A percentile compares a stretch with the other conserved stretches of the same genome.
Conservation (phyloP, 192 early-diverging fungal genomes). For the Coemansia sp. region DNA sequence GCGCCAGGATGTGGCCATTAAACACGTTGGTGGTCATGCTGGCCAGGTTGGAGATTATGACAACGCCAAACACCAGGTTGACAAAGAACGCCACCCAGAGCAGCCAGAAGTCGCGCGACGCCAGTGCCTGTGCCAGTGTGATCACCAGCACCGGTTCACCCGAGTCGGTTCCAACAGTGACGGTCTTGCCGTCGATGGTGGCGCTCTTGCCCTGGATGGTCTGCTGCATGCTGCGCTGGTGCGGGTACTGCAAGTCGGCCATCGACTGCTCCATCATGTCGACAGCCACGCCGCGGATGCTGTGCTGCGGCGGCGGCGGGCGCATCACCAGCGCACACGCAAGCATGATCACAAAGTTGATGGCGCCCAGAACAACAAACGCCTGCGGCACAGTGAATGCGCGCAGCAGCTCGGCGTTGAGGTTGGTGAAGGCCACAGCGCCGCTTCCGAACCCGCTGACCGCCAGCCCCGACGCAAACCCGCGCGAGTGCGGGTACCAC, state of each 20-base stretch:
- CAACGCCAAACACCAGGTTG: constrained; percentile 64
- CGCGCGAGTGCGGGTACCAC: constrained; percentile 77
- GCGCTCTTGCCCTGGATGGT: constrained; percentile 51
- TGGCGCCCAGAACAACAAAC: constrained; percentile 64
- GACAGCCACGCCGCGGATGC: constrained; percentile 58
- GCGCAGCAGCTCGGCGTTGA: constrained; percentile 58
- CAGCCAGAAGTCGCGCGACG: constrained; percentile 60
- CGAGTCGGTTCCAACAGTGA: constrained; percentile 55
- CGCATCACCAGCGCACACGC: constrained; percentile 61
- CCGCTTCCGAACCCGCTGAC: constrained; percentile 80
- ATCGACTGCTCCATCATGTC: constrained; percentile 48
- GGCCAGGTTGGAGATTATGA: constrained; percentile 63
- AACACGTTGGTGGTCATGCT: constrained; percentile 65
- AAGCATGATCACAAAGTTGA: constrained; percentile 67
- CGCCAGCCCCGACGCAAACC: constrained; percentile 72
- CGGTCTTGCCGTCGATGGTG: constrained; percentile 41
- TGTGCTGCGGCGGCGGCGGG: constrained; percentile 60
- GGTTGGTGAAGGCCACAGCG: constrained; percentile 65
- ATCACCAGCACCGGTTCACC: constrained; percentile 57
- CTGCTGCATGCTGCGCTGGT: constrained; percentile 41
- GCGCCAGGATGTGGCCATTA: constrained; percentile 29
- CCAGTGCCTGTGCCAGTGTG: constrained; percentile 57
- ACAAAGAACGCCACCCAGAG: constrained; percentile 67
- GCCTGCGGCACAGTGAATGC: constrained; percentile 60
- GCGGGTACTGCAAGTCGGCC: constrained; percentile 29